phyloP scores from a whole-genome alignment of 2,329 filamentous ascomycete species.

The Zymoseptoria ardabiliae region DNA sequence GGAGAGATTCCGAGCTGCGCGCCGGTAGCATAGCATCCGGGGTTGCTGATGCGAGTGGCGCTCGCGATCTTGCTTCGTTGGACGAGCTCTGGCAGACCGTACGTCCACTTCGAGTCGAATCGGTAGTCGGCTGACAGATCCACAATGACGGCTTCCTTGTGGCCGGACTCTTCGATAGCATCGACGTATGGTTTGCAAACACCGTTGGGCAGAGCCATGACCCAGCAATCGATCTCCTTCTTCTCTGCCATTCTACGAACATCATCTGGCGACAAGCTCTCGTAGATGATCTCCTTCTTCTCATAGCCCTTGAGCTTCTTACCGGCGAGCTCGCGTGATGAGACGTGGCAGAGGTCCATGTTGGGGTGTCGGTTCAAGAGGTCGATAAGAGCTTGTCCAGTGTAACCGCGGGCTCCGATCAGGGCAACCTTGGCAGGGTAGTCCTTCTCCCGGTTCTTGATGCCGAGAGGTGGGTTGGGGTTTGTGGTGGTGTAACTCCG shows the following conservation, averaged over 20 bases:
- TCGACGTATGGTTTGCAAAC: conserved; percentile 93
- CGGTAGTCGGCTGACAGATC: conserved; percentile 96
- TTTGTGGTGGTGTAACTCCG: conserved; percentile 58
- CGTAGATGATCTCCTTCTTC: conserved; percentile 87
- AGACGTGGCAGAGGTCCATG: conserved; percentile 86
- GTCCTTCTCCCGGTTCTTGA: conserved; percentile 78
- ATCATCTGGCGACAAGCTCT: conserved; percentile 82
- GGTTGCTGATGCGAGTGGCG: conserved; percentile 79
- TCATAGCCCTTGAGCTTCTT: conserved; percentile 82
- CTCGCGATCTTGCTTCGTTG: conserved; percentile 68
- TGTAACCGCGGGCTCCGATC: conserved; percentile 89
- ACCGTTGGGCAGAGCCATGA: conserved; percentile 93
- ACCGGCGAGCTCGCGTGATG: conserved; percentile 83
- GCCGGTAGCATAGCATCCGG: conserved; percentile 91
- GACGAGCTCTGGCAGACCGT: conserved; percentile 81
- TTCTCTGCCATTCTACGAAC: conserved; percentile 75
- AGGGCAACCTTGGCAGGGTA: conserved; percentile 73
- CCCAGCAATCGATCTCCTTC: conserved; percentile 87
- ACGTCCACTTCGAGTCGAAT: conserved; percentile 79
- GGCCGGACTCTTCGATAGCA: conserved; percentile 66
- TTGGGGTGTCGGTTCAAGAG: conserved; percentile 81
- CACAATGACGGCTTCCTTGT: conserved; percentile 66
- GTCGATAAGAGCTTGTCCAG: conserved; percentile 81
- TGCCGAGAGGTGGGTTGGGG: conserved; percentile 82
- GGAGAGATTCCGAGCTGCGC: conserved; percentile 85